Conservation (phyloP, 176 grass and related monocot species). For the Oryza rufipogon region DNA sequence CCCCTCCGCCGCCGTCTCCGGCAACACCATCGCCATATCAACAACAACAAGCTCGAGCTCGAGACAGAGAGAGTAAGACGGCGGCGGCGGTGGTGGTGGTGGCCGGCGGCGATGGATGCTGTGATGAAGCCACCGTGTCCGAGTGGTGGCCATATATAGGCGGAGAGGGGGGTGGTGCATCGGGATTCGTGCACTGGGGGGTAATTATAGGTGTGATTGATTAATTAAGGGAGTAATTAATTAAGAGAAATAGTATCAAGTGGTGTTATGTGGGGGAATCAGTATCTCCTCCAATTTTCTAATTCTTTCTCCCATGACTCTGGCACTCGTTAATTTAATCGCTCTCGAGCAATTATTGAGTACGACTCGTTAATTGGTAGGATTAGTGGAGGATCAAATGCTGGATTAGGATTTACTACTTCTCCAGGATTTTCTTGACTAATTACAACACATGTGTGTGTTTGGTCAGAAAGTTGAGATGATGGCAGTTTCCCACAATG, state of each 20-base stretch:
- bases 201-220: no score
- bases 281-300: background rate
- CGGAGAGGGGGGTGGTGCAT: background rate
- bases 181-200: constrained; percentile 19
- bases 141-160: constrained; percentile 31
- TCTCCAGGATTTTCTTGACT: background rate
- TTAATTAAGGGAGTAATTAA: background rate
- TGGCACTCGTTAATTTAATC: constrained; percentile 25
- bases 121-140: background rate
- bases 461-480: background rate
- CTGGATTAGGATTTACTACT: background rate
- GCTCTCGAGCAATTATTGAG: constrained; percentile 4
- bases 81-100: background rate
- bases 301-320: constrained; percentile 34
- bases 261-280: constrained; percentile 43
- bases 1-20: constrained; percentile 44
- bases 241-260: background rate
- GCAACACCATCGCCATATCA: constrained; percentile 60
- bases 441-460: background rate
- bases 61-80: background rate
- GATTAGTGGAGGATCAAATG: constrained; percentile 13
- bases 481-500: background rate
- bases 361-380: background rate
- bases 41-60: constrained; percentile 36
- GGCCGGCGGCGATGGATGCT: background rate